phyloP scores from a whole-genome alignment of 495 filamentous ascomycete genomes.

The Endocarpon pusillum region DNA sequence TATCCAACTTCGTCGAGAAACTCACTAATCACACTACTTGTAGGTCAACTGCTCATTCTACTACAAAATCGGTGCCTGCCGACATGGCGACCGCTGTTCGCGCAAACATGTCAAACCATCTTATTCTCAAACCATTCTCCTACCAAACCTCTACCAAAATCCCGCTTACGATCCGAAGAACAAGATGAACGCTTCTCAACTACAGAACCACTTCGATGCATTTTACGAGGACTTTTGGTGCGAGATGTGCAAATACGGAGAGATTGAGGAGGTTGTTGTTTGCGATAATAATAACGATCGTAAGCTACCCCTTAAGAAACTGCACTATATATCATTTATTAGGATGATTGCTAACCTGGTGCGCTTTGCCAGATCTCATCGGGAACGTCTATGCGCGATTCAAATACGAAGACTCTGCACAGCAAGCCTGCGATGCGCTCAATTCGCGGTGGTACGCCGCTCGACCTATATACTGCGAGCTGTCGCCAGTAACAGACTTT shows the following conservation, averaged over 20 bases:
- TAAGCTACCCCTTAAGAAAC: slow-evolving; percentile 24
- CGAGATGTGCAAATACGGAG: slow-evolving; percentile 92
- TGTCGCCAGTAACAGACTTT: slow-evolving; percentile 94
- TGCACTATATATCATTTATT: background rate
- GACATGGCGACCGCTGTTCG: slow-evolving; percentile 93
- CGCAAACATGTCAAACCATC: slow-evolving; percentile 98
- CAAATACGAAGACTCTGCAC: slow-evolving; percentile 97
- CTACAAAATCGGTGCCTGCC: slow-evolving; percentile 97
- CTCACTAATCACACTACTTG: slow-evolving; percentile 16
- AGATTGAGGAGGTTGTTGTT: slow-evolving; percentile 76
- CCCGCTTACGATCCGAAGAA: slow-evolving; percentile 92
- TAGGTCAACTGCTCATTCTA: slow-evolving; percentile 74
- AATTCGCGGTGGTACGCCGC: slow-evolving; percentile 96
- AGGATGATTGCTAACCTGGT: slow-evolving; percentile 4
- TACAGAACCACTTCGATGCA: slow-evolving; percentile 97
- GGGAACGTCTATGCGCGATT: slow-evolving; percentile 99
- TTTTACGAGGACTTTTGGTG: slow-evolving; percentile 99
- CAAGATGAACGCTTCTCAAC: slow-evolving; percentile 85
- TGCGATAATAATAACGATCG: slow-evolving; percentile 96
- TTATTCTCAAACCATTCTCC: slow-evolving; percentile 91
- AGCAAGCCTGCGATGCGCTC: slow-evolving; percentile 80
- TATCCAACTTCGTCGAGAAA: background rate
- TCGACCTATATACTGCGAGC: slow-evolving; percentile 92
- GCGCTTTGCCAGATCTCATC: slow-evolving; percentile 52
- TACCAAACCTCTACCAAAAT: slow-evolving; percentile 98